Conservation (phyloP, 768 basidiomycete species). For the Boletus rubescentipes region DNA sequence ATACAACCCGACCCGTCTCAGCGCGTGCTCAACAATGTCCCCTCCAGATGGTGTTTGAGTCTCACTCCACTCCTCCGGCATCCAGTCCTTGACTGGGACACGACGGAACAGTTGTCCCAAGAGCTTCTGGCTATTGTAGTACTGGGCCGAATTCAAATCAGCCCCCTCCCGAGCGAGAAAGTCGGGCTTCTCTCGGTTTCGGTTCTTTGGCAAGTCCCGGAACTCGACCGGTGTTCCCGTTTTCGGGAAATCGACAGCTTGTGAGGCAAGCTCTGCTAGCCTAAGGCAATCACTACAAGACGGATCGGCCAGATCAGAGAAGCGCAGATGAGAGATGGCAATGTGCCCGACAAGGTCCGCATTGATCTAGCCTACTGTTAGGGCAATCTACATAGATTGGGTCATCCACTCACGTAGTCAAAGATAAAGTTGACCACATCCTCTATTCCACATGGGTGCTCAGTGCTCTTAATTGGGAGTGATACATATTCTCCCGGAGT, state of each 20-base stretch:
- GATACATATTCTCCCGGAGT: slow-evolving; percentile 41
- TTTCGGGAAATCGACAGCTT: slow-evolving; percentile 50
- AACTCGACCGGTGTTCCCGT: slow-evolving; percentile 42
- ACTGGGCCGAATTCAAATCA: slow-evolving; percentile 20
- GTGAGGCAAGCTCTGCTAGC: slow-evolving; percentile 45
- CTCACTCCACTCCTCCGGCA: slow-evolving; percentile 24
- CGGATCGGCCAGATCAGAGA: slow-evolving; percentile 40
- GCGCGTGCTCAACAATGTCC: slow-evolving; percentile 23
- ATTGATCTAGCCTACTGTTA: slow-evolving; percentile 28
- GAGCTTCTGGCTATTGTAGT: slow-evolving; percentile 43
- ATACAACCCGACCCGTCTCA: slow-evolving; percentile 26
- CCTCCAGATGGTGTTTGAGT: slow-evolving; percentile 28
- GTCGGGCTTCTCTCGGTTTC: slow-evolving; percentile 35
- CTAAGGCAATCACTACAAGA: slow-evolving; percentile 36
- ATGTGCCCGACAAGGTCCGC: slow-evolving; percentile 43
- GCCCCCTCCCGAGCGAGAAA: slow-evolving; percentile 44
- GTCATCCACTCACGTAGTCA: slow-evolving; percentile 39
- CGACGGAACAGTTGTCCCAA: slow-evolving; percentile 47
- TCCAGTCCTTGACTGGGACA: slow-evolving; percentile 38
- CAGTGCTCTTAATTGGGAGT: slow-evolving; percentile 35
- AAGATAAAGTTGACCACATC: slow-evolving; percentile 51
- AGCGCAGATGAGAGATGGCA: slow-evolving; percentile 42
- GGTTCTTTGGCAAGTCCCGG: slow-evolving; percentile 33
- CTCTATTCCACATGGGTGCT: slow-evolving; percentile 34
- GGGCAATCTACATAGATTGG: neutral